Evolutionary conservation across 2,329 filamentous ascomycete genomes (phyloP).

Genomic region (Phialophora tarda): DNA sequence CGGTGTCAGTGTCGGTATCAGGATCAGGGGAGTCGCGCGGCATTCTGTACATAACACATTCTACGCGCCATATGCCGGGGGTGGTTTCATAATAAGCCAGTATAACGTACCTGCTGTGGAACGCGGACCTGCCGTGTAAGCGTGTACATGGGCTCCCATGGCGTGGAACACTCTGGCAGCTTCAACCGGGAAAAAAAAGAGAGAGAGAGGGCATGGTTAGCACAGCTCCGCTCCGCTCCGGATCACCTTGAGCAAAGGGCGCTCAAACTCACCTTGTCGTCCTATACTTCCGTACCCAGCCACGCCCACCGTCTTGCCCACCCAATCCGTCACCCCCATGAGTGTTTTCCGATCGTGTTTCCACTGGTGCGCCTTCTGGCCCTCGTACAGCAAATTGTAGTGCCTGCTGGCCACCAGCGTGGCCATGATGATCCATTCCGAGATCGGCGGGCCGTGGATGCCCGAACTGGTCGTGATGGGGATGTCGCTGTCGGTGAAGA

Average conservation of each 20-base stretch:
- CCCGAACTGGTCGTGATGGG: slow-evolving; percentile 61
- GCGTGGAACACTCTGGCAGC: slow-evolving; percentile 65
- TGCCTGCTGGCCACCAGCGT: slow-evolving; percentile 62
- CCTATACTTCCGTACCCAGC: slow-evolving; percentile 68
- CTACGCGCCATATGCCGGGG: too few relatives aligned
- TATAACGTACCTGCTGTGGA: slow-evolving; percentile 55
- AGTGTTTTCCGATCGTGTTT: slow-evolving; percentile 43
- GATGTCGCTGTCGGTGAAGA: slow-evolving; percentile 59
- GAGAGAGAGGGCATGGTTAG: not conserved
- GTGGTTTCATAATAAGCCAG: too few relatives aligned
- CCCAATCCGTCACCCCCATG: slow-evolving; percentile 55
- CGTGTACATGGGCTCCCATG: slow-evolving; percentile 73
- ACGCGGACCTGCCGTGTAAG: slow-evolving; percentile 75
- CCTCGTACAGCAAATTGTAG: slow-evolving; percentile 61
- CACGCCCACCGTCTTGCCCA: slow-evolving; percentile 63
- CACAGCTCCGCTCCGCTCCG: not conserved
- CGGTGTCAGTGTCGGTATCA: too few relatives aligned
- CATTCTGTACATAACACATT: too few relatives aligned
- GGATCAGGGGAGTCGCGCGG: too few relatives aligned
- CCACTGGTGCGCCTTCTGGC: slow-evolving; percentile 65
- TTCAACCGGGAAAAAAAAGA: slow-evolving; percentile 37
- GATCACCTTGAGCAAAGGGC: too few relatives aligned
- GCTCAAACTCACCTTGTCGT: slow-evolving; percentile 58
- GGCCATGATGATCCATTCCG: slow-evolving; percentile 71
- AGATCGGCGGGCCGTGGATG: slow-evolving; percentile 68